Evolutionary conservation across 2,329 filamentous ascomycete species (phyloP).

Genomic region (Exophiala phaeomuriformis): DNA sequence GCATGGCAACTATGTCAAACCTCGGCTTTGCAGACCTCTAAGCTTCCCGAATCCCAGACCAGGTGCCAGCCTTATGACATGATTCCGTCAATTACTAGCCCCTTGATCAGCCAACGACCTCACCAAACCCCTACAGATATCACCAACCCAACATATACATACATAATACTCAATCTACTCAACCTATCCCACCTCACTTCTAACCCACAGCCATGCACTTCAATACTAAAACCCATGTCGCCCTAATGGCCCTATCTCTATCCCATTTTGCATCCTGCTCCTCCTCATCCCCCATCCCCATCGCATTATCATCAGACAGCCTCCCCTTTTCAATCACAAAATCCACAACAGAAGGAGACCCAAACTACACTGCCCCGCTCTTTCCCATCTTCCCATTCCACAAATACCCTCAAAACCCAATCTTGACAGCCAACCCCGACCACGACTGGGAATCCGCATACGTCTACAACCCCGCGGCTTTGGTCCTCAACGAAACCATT

Average conservation of each 20-base stretch:
- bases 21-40: no score
- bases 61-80: no score
- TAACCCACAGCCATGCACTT: no score
- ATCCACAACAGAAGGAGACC: slow-evolving; percentile 25
- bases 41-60: no score
- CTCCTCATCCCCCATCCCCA: neutral
- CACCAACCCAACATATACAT: no score
- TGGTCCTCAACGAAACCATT: slow-evolving; percentile 27
- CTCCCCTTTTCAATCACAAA: slow-evolving; percentile 12
- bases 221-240: no score
- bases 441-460: slow-evolving; percentile 24
- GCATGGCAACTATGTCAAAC: no score
- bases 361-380: slow-evolving; percentile 26
- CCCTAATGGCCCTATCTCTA: neutral
- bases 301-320: neutral
- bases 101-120: no score
- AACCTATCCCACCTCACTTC: no score
- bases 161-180: no score
- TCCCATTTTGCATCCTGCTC: neutral
- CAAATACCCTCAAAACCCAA: slow-evolving; percentile 28
- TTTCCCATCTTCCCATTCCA: slow-evolving; percentile 30
- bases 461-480: slow-evolving; percentile 26
- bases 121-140: no score
- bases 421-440: slow-evolving; percentile 22
- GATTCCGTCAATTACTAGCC: no score